Evolutionary conservation across 208 protist genomes (phyloP).

Genomic region (Herpetomonas samuelpessoai): DNA sequence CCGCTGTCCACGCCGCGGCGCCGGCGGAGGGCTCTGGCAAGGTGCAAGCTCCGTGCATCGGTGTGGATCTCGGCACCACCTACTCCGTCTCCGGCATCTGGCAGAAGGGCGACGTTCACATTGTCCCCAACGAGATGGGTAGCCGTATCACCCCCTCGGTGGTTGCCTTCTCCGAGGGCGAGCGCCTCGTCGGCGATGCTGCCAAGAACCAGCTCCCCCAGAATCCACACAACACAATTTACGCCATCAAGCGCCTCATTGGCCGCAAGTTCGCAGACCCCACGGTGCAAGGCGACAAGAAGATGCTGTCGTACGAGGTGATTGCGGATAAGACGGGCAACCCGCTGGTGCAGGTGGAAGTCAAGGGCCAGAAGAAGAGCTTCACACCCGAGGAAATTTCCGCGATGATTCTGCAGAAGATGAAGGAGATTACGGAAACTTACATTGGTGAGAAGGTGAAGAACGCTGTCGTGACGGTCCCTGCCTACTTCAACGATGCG

Average conservation of each 20-base stretch:
- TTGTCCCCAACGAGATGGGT: slow-evolving; percentile 98
- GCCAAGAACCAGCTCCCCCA: slow-evolving; percentile 92
- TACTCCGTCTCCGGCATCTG: slow-evolving; percentile 97
- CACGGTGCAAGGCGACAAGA: slow-evolving; percentile 94
- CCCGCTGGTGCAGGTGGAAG: slow-evolving; percentile 83
- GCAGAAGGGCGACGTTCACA: slow-evolving; percentile 94
- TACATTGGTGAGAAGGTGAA: slow-evolving; percentile 94
- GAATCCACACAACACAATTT: slow-evolving; percentile 94
- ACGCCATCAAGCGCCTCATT: slow-evolving; percentile 94
- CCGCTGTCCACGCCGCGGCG: slow-evolving; percentile 21
- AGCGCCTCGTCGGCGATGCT: slow-evolving; percentile 93
- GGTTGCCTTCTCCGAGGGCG: slow-evolving; percentile 96
- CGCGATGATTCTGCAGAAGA: slow-evolving; percentile 96
- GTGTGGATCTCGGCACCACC: slow-evolving; percentile 95
- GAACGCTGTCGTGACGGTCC: slow-evolving; percentile 96
- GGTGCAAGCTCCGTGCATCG: slow-evolving; percentile 88
- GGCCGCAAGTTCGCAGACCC: slow-evolving; percentile 88
- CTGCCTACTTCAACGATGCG: slow-evolving; percentile 97
- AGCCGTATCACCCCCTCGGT: slow-evolving; percentile 98
- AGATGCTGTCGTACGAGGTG: slow-evolving; percentile 95
- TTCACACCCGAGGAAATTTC: slow-evolving; percentile 96
- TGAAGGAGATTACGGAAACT: slow-evolving; percentile 97
- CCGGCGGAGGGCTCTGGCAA: slow-evolving; percentile 64
- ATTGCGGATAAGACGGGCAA: slow-evolving; percentile 78
- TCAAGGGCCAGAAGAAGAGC: slow-evolving; percentile 77